Evolutionary conservation across 306 rosid species (phyloP), one percentile per base, ranked within the genome.

Genomic region (Cicer cuneatum): DNA sequence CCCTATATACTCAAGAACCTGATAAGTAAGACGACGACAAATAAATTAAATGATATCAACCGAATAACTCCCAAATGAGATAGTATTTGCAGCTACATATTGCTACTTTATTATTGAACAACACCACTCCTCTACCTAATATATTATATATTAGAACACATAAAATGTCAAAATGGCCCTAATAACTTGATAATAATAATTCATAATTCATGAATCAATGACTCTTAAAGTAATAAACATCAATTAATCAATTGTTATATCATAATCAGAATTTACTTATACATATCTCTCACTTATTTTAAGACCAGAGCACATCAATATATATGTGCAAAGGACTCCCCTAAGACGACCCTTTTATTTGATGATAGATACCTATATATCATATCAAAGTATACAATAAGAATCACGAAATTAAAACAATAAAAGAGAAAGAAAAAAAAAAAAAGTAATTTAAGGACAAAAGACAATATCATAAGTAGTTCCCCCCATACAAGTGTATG

Each of bases 401-500:
- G 72, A 67, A 80, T 51, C 48, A 62, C 6, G 29, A 38, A 65
- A 64, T 7, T 19, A 47, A 4, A 46, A 54, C 21, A 51, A 63
- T 0, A 18, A 0, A 39, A 0, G 46, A 1, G n/a, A 1, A 69
- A 2, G n/a, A 12, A 6, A 39, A 24, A 0, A 37, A 10, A 7
- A 12, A 5, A 5, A 3, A 7, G 0, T 6, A 1, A 19, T 8
- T 73, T 40, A 82, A 62, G 90, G 90, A 60, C 85, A 85, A 49
- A 80, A 87, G 0, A 80, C 83, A 77, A 84, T 78, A 29, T 24
- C 66, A 15, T 89, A 89, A 16, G 82, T 59, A 24, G 86, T 72
- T 45, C 91, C 94, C 4, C 83, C 78, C 1, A 45, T 80, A 67
- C 91, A 89, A 0, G 84, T 82, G 56, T 65, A 87, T 0, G 82